A percentile compares a stretch with the other conserved stretches of the same genome.
phyloP scores from a whole-genome alignment of 2,329 filamentous ascomycete genomes.

The Pyrenochaeta sp. region DNA sequence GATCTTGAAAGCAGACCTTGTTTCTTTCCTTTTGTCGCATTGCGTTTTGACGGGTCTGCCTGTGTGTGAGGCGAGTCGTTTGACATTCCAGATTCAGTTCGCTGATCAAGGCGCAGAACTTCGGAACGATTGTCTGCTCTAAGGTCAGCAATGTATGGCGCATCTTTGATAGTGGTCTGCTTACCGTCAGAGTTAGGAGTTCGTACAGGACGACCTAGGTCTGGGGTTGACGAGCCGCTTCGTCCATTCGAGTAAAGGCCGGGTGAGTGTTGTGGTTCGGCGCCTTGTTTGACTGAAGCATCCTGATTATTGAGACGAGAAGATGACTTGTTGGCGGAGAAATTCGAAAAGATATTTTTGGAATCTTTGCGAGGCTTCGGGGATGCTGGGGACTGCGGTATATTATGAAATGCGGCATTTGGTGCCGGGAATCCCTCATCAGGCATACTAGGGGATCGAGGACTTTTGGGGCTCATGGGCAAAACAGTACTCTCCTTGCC shows the following conservation, averaged over 20 bases:
- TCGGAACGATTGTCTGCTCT: conserved; percentile 45
- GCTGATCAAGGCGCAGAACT: conserved; percentile 34
- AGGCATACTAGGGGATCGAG: conserved; percentile 37
- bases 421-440: conserved; percentile 40
- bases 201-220: conserved; percentile 50
- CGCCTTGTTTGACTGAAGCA: conserved; percentile 40
- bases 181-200: conserved; percentile 48
- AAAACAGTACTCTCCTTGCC: conserved; percentile 34
- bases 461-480: conserved; percentile 45
- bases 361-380: conserved; percentile 49
- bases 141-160: not conserved
- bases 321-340: conserved; percentile 57
- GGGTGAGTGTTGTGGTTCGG: conserved; percentile 42
- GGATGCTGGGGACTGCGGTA: conserved; percentile 43
- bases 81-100: conserved; percentile 39
- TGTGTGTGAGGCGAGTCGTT: conserved; percentile 29
- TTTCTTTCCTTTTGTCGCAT: conserved; percentile 41
- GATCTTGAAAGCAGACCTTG: conserved; percentile 50
- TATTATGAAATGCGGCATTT: conserved; percentile 37
- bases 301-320: conserved; percentile 50
- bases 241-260: conserved; percentile 51
- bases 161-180: not conserved
- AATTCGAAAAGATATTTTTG: conserved; percentile 57
- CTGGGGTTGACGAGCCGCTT: conserved; percentile 57
- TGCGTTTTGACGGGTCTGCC: conserved; percentile 31